Conservation (phyloP, 352 stramenopile genomes). For the Pythium monospermum region DNA sequence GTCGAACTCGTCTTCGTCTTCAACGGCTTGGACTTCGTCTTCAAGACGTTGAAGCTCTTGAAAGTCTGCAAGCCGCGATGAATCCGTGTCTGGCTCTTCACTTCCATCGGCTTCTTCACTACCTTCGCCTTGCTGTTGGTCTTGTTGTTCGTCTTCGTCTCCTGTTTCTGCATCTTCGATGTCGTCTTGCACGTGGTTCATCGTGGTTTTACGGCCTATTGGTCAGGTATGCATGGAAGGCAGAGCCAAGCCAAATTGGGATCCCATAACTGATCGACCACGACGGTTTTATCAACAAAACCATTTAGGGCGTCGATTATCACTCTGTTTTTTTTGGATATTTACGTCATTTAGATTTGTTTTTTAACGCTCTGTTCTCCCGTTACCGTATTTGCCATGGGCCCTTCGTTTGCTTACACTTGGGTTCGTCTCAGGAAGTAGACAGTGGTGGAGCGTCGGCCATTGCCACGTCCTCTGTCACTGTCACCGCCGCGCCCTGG, state of each 20-base stretch:
- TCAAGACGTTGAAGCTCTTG: constrained; percentile 7
- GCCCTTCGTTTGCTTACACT: not conserved
- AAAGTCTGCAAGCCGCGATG: not conserved
- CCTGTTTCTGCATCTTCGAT: no score
- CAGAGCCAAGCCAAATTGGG: not conserved
- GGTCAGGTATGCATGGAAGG: not conserved
- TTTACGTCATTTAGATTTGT: no score
- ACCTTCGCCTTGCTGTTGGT: no score
- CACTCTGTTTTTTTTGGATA: no score
- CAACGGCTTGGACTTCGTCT: constrained; percentile 2
- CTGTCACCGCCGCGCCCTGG: no score
- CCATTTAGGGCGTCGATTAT: no score
- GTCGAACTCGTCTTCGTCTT: constrained; percentile 7
- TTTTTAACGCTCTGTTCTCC: no score
- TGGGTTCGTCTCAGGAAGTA: not conserved
- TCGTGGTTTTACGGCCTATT: not conserved
- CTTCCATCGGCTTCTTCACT: not conserved
- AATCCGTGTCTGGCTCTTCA: not conserved
- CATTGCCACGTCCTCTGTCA: constrained; percentile 18
- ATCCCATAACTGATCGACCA: not conserved
- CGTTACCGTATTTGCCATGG: no score
- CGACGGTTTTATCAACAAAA: no score
- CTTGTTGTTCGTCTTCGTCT: no score
- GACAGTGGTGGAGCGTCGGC: constrained; percentile 1
- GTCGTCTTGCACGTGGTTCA: no score